phyloP scores from a whole-genome alignment of 225 moss, liverwort and hornwort genomes.

The Straminergon stramineum region DNA sequence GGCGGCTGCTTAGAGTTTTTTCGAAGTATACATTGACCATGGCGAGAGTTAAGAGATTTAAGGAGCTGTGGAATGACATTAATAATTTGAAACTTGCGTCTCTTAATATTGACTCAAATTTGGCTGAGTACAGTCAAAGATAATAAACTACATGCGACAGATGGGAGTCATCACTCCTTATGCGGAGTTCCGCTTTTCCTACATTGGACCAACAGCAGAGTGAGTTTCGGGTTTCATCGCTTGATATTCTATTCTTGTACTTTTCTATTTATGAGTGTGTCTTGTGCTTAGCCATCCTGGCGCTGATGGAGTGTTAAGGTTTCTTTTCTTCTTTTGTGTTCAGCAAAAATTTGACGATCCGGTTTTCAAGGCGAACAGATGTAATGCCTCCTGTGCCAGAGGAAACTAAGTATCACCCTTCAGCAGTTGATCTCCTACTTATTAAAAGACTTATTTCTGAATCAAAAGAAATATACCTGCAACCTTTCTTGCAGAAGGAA shows the following conservation, averaged over 20 bases:
- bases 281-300: not conserved
- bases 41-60: not conserved
- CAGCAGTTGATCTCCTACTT: constrained; percentile 90
- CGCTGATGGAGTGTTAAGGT: not conserved
- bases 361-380: constrained; percentile 87
- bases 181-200: constrained; percentile 81
- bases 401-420: constrained; percentile 92
- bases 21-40: not conserved
- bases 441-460: constrained; percentile 86
- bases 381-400: constrained; percentile 91
- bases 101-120: not conserved
- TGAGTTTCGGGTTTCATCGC: constrained; percentile 32
- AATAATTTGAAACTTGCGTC: not conserved
- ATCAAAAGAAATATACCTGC: constrained; percentile 57
- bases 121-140: constrained; percentile 64
- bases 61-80: not conserved
- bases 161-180: constrained; percentile 98
- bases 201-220: constrained; percentile 86
- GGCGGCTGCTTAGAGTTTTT: not conserved
- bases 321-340: constrained; percentile 1
- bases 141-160: constrained; percentile 95
- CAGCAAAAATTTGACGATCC: constrained; percentile 90
- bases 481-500: constrained; percentile 83
- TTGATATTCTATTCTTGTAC: not conserved
- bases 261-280: not conserved